phyloP scores from a whole-genome alignment of 768 basidiomycete species.

The Trichaptum fuscoviolaceum region DNA sequence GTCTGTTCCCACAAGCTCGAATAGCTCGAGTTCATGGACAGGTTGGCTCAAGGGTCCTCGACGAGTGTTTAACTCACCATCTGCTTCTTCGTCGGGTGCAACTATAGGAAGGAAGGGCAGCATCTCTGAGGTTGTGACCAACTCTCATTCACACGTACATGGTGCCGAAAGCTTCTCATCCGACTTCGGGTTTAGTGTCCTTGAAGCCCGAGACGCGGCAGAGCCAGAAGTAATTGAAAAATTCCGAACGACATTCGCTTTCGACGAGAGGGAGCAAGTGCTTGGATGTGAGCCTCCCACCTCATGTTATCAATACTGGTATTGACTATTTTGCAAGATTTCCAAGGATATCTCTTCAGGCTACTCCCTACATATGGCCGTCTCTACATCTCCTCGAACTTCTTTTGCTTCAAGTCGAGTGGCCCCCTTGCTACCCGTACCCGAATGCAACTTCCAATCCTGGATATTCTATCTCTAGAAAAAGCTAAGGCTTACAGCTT shows the following conservation, averaged over 20 bases:
- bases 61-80: constrained; percentile 19
- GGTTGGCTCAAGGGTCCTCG: constrained; percentile 53
- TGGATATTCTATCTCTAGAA: constrained; percentile 80
- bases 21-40: constrained; percentile 39
- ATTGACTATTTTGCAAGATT: constrained; percentile 48
- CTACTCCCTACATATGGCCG: constrained; percentile 86
- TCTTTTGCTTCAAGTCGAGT: constrained; percentile 92
- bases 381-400: constrained; percentile 87
- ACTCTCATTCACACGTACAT: constrained; percentile 17
- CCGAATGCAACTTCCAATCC: constrained; percentile 92
- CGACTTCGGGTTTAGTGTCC: constrained; percentile 74
- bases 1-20: constrained; percentile 34
- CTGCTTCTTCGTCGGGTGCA: constrained; percentile 24
- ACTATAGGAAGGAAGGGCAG: constrained; percentile 24
- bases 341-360: constrained; percentile 85
- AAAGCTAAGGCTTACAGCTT: constrained; percentile 84
- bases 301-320: constrained; percentile 8
- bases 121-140: constrained; percentile 39
- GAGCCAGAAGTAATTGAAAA: constrained; percentile 67
- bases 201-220: constrained; percentile 64
- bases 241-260: constrained; percentile 77
- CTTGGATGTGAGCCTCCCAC: constrained; percentile 69
- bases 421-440: constrained; percentile 76
- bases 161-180: constrained; percentile 34
- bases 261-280: constrained; percentile 81